Evolutionary conservation across 345 rosid species (phyloP), one percentile per base, ranked within the genome.

Genomic region (Schrenkiella parvula): DNA sequence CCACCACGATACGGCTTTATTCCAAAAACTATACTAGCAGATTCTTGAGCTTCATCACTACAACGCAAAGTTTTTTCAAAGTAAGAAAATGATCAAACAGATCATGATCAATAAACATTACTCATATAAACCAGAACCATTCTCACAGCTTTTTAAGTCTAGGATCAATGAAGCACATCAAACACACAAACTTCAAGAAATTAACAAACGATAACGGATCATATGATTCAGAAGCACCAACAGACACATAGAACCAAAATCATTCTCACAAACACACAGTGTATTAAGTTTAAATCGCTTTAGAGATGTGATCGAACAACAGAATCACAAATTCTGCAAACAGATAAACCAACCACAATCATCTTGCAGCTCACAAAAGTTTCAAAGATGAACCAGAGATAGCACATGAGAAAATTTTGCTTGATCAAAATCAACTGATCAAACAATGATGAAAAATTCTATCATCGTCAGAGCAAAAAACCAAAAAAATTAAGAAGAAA

Each of bases 51-150:
- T 34, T 6, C 41, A 39, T 39, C 5, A 52, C 19, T 22, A 50
- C 17, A 23, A 23, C 23, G n/a, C 5, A 66, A 8, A 48, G 9
- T 21, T 34, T 43, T 32, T 34, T 0, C 25, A 17, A 42, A n/a
- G 28, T 26, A 23, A 38, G 9, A 66, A 23, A 28, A 31, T 13
- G 51, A 79, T 59, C 43, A 12, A 71, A 58, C 32, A 53, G 46
- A 48, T 42, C 14, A 35, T 21, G 44, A 69, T 32, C 28, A 10
- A 41, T 60, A 31, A 52, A 54, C 60, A 65, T 70, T 71, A 13
- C 8, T 54, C 63, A 42, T 25, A 17, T 17, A 23, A 51, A 39
- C 23, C 19, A 46, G 25, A 14, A 71, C 8, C 14, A 72, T 8
- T 12, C 4, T 18, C 12, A 18, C 8, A 46, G 6, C 2, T 43